Conservation (phyloP, 441 rosid species). For the Mallotus repandus region DNA sequence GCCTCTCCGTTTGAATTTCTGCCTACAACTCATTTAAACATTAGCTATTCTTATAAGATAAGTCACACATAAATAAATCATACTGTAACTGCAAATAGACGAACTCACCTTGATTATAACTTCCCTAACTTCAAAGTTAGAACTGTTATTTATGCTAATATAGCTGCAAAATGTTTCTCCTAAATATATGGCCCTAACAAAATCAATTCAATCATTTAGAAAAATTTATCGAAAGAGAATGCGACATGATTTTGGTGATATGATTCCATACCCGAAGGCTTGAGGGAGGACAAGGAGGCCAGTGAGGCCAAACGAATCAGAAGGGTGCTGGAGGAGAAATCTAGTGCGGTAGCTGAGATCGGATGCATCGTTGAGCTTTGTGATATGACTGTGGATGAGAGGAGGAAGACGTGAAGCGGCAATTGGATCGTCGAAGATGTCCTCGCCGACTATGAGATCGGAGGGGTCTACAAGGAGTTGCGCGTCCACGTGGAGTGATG, state of each 20-base stretch:
- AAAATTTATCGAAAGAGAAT: background rate
- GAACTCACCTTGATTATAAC: constrained; percentile 69
- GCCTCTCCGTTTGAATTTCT: constrained; percentile 95
- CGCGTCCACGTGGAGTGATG: constrained; percentile 79
- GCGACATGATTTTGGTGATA: background rate
- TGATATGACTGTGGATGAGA: constrained; percentile 43
- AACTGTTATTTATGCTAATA: constrained; percentile 87
- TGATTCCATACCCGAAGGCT: constrained; percentile 62
- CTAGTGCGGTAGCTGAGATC: constrained; percentile 74
- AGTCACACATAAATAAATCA: background rate
- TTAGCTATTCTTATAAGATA: background rate
- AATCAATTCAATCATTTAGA: background rate
- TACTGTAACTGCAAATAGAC: background rate
- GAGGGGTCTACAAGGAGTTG: constrained; percentile 79
- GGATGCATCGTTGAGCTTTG: constrained; percentile 38
- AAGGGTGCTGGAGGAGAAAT: constrained; percentile 63
- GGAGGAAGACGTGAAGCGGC: constrained; percentile 59
- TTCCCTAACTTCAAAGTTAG: constrained; percentile 80
- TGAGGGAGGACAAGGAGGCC: constrained; percentile 97
- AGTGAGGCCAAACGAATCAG: constrained; percentile 83
- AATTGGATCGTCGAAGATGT: constrained; percentile 73
- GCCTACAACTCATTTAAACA: constrained; percentile 45
- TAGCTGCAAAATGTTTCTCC: constrained; percentile 98
- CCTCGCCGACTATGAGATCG: constrained; percentile 90
- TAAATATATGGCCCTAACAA: constrained; percentile 74